Evolutionary conservation across 768 basidiomycete species (phyloP), one percentile per base, ranked within the genome.

Genomic region (Ephemerocybe angulata): DNA sequence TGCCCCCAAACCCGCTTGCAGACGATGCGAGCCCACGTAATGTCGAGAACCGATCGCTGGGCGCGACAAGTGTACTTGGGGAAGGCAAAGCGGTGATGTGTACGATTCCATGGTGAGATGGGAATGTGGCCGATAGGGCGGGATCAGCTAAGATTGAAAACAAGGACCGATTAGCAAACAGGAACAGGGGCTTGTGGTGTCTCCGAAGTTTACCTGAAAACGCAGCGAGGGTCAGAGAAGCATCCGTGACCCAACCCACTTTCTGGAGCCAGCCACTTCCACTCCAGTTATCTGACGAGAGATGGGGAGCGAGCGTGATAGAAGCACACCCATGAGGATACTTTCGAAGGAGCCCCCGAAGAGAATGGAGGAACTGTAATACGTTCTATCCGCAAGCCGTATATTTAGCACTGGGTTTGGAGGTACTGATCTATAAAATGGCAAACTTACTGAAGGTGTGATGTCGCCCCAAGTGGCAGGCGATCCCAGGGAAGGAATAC

Each of bases 81-180:
- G 85, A 76, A 3, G 97, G 94, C 21, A 96, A 76, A 4, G 81
- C 75, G 60, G 88, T 85, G 27, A 95, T 80, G 44, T 84, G 82
- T 19, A 98, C 76, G 50, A 96, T 72, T 11, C 97, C 97, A 67
- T 96, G 90, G 65, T 94, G 87, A 10, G 84, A 80, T 29, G 93
- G 88, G 70, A 95, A 98, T 46, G 83, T 72, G 2, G 79, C 70
- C 7, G 81, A 73, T 22, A 97, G 75, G 13, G 85, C 80, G n/a
- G 92, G 89, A 63, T 96, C 83, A 25, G 80, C 93, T 94, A 66
- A 12, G 46, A 43, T 50, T 7, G 25, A 5, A 30, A 24, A 48
- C 30, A 30, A 24, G 28, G 21, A 13, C 24, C 21, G 53, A 29
- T 52, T 41, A 59, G 41, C 22, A 17, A 15, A 22, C 31, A 51